Evolutionary conservation across 2,329 filamentous ascomycete genomes (phyloP).

Genomic region (Claviceps sp.): DNA sequence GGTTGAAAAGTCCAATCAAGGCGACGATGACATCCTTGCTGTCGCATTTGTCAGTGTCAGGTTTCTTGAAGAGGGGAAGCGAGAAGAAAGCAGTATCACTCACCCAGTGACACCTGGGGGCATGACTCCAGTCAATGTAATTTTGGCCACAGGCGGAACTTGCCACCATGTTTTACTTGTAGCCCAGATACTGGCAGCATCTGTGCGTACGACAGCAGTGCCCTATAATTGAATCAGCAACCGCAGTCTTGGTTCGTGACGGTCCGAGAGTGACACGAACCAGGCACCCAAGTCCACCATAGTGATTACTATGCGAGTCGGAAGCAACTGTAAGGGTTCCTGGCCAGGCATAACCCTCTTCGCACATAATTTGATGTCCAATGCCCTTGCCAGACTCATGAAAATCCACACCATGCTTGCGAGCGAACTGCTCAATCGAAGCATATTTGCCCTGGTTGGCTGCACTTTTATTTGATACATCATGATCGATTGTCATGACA

Average conservation of each 20-base stretch:
- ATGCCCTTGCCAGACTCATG: constrained; percentile 60
- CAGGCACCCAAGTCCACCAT: constrained; percentile 64
- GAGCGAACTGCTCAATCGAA: constrained; percentile 71
- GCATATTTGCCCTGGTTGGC: constrained; percentile 72
- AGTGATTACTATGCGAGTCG: constrained; percentile 69
- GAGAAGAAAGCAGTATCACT: background rate
- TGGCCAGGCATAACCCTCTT: constrained; percentile 65
- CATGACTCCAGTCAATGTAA: constrained; percentile 63
- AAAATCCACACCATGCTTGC: constrained; percentile 62
- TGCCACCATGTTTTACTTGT: constrained; percentile 81
- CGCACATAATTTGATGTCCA: constrained; percentile 64
- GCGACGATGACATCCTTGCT: constrained; percentile 84
- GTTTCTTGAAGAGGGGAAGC: background rate
- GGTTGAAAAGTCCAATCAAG: constrained; percentile 72
- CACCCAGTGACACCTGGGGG: constrained; percentile 50
- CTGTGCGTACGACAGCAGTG: constrained; percentile 73
- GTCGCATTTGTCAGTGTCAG: background rate
- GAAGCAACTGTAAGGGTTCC: constrained; percentile 70
- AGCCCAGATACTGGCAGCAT: constrained; percentile 76
- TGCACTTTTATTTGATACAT: constrained; percentile 72
- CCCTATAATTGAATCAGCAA: background rate
- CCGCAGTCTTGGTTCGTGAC: constrained; percentile 16
- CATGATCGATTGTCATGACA: constrained; percentile 77
- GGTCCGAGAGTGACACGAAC: constrained; percentile 17
- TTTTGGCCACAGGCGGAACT: constrained; percentile 68